Evolutionary conservation across 352 stramenopile species (phyloP).

Genomic region (Globisporangium takayamanum): DNA sequence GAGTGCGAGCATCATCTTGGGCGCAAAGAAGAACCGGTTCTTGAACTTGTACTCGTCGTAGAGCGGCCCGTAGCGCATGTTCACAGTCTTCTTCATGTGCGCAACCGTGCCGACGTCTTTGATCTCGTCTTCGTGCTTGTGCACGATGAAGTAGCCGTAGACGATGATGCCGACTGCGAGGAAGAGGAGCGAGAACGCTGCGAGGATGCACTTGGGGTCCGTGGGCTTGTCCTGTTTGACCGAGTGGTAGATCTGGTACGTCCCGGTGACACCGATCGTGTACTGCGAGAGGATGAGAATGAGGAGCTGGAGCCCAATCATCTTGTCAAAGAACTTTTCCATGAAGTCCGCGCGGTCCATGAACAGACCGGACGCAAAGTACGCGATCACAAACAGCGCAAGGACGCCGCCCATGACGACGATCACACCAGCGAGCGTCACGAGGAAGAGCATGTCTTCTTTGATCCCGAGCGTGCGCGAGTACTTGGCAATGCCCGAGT

Average conservation of each 20-base stretch:
- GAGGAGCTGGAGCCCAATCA: conserved; percentile 71
- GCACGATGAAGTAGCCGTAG: conserved; percentile 69
- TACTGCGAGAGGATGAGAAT: conserved; percentile 81
- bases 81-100: conserved; percentile 79
- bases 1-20: conserved; percentile 71
- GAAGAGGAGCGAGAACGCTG: conserved; percentile 49
- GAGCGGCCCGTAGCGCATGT: conserved; percentile 72
- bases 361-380: conserved; percentile 44
- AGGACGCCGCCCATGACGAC: conserved; percentile 67
- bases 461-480: conserved; percentile 60
- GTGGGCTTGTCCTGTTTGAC: conserved; percentile 40
- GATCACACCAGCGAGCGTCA: conserved; percentile 69
- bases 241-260: conserved; percentile 83
- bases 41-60: conserved; percentile 89
- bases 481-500: conserved; percentile 67
- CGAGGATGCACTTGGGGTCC: conserved; percentile 61
- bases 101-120: conserved; percentile 65
- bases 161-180: conserved; percentile 70
- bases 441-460: conserved; percentile 78
- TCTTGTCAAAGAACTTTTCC: conserved; percentile 79
- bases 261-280: conserved; percentile 75
- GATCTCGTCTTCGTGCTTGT: conserved; percentile 68
- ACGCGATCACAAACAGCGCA: conserved; percentile 53
- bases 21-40: conserved; percentile 80
- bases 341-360: conserved; percentile 71